Evolutionary conservation across 805 yeast genomes (phyloP), one percentile per base, ranked within the genome.

Genomic region (Kodamaea nitidulidarum): DNA sequence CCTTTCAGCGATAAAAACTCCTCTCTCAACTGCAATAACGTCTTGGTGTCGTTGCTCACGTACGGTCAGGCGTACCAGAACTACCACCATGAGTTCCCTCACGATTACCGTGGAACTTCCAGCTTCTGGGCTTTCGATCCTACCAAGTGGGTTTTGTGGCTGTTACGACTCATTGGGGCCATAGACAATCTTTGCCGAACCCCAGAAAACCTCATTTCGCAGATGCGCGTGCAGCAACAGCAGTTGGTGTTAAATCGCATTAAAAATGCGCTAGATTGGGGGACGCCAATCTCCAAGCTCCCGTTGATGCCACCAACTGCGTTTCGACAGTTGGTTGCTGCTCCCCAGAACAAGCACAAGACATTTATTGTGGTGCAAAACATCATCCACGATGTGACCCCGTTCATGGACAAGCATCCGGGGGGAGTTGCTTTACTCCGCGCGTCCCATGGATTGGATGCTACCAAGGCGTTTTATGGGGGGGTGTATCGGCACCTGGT

Each of bases 11-110:
- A 68, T 49, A 75, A 78, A 33, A 83, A 84, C 51, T 77, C 95
- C n/a, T 42, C 91, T 79, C 50, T 73, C 75, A 55, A 85, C 78
- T 69, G 88, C 72, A 50, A 55, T 37, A 68, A 68, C 55, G 78
- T 80, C 12, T 58, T 77, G 35, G 73, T 80, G 17, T 80, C 80
- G 15, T 55, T 78, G 11, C 68, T 86, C 11, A 83, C 96, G 0
- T 80, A 84, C 55, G 98, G 98, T 9, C 96, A 90, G 63, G 91
- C 95, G 4, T 80, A 80, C 62, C 95, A 88, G 61, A 90, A 88
- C 64, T 91, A 84, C 67, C 98, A 90, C 65, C 96, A 91, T 65
- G 96, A 88, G 64, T 90, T 90, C 61, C 95, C 96, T 4, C 80
- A 84, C 47, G 97, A 90, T 62, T 88, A 83, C 64, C 73, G 96